Evolutionary conservation across 192 early-diverging fungal species (phyloP).

Genomic region (Lunasporangiospora selenospora): DNA sequence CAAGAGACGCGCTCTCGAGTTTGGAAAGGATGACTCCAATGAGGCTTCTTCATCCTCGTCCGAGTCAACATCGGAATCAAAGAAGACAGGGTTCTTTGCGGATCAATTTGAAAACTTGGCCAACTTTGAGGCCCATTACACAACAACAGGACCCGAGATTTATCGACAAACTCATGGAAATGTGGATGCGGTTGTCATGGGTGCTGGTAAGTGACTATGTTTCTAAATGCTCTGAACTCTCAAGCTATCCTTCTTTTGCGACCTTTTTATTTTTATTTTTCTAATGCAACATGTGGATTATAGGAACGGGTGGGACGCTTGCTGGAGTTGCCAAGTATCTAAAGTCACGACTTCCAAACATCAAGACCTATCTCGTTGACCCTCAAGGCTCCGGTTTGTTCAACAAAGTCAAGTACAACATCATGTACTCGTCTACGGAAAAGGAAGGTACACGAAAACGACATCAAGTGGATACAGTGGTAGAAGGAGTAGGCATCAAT

Average conservation of each 20-base stretch:
- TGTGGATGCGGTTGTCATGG: constrained; percentile 88
- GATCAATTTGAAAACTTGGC: constrained; percentile 96
- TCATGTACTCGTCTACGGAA: constrained; percentile 90
- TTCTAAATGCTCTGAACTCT: too few relatives aligned
- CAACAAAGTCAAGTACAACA: constrained; percentile 88
- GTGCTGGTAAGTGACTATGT: constrained; percentile 65
- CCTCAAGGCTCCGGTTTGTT: constrained; percentile 93
- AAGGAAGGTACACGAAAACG: constrained; percentile 88
- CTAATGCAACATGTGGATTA: not conserved
- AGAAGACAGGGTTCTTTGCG: constrained; percentile 73
- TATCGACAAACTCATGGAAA: constrained; percentile 70
- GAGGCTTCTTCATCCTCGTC: not conserved
- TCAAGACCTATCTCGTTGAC: constrained; percentile 84
- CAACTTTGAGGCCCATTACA: constrained; percentile 83
- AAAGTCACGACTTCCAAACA: constrained; percentile 64
- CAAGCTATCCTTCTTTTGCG: too few relatives aligned
- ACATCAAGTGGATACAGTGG: constrained; percentile 97
- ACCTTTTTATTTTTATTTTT: not conserved
- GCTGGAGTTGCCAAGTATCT: constrained; percentile 91
- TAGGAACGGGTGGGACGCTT: constrained; percentile 90
- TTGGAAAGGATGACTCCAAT: constrained; percentile 35
- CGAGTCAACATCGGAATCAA: not conserved
- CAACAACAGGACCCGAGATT: constrained; percentile 92
- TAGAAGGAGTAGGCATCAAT: constrained; percentile 97
- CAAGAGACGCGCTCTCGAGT: constrained; percentile 72